Evolutionary conservation across 106 monocot genomes (phyloP).

Genomic region (Acorus calamus): DNA sequence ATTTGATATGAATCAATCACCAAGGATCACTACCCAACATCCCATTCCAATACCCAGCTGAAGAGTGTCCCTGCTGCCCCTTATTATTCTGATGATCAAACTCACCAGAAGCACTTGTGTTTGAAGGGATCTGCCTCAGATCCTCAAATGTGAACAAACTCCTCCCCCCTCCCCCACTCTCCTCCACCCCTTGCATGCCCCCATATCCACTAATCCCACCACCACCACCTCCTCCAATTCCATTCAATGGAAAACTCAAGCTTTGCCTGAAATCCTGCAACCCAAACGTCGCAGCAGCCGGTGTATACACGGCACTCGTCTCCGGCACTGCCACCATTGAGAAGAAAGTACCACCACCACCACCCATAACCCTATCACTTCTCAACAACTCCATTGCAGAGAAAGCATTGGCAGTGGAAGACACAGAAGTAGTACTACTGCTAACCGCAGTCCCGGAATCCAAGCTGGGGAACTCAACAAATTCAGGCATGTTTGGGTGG

Average conservation of each 20-base stretch:
- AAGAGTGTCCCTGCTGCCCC: constrained; percentile 29
- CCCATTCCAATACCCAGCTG: constrained; percentile 46
- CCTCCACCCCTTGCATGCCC: constrained; percentile 9
- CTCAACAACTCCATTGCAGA: constrained; percentile 68
- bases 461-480: too few relatives aligned
- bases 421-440: neutral
- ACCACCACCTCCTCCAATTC: constrained; percentile 11
- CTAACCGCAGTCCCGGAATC: constrained; percentile 2
- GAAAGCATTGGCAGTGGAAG: neutral
- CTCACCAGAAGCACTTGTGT: constrained; percentile 1
- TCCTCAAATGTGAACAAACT: constrained; percentile 50
- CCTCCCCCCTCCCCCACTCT: constrained; percentile 21
- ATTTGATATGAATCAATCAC: constrained; percentile 7
- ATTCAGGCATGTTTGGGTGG: too few relatives aligned
- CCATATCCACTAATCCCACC: constrained; percentile 7
- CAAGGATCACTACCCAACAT: constrained; percentile 38
- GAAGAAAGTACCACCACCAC: constrained; percentile 29
- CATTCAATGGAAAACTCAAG: constrained; percentile 4
- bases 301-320: constrained; percentile 18
- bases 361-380: constrained; percentile 6
- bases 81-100: constrained; percentile 18
- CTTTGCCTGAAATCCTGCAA: constrained; percentile 41
- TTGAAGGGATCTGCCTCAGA: constrained; percentile 20
- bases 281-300: constrained; percentile 21
- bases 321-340: constrained; percentile 24